phyloP scores from a whole-genome alignment of 768 basidiomycete species.

The Polyporus arcularius region DNA sequence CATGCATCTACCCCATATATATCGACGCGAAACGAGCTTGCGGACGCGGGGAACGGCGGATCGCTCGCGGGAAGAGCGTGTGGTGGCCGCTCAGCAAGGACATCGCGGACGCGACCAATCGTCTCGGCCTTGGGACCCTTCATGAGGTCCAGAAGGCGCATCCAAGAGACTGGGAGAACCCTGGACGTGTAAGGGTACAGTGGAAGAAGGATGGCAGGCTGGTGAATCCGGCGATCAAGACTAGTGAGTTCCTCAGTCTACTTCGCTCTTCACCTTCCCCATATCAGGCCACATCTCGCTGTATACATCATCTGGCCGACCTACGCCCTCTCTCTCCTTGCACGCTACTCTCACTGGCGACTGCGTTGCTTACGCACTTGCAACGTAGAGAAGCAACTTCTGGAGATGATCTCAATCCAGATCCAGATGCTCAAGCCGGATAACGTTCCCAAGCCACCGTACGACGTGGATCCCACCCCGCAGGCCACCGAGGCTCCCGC shows the following conservation, averaged over 20 bases:
- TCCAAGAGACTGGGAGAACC: slow-evolving; percentile 98
- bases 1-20: slow-evolving; percentile 95
- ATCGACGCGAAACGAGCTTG: slow-evolving; percentile 93
- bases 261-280: background rate
- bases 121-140: slow-evolving; percentile 76
- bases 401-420: slow-evolving; percentile 72
- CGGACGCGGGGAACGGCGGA: slow-evolving; percentile 78
- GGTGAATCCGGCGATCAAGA: slow-evolving; percentile 68
- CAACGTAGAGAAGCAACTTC: slow-evolving; percentile 70
- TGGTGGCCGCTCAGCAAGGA: slow-evolving; percentile 97
- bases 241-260: slow-evolving; percentile 53
- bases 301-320: background rate
- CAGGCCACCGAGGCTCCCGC: slow-evolving; percentile 31
- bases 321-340: background rate
- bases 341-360: background rate
- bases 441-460: slow-evolving; percentile 65
- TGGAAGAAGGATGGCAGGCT: slow-evolving; percentile 81
- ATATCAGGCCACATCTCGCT: background rate
- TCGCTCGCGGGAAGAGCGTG: slow-evolving; percentile 73
- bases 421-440: slow-evolving; percentile 77
- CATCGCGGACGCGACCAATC: slow-evolving; percentile 80
- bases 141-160: slow-evolving; percentile 92
- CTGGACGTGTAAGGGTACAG: slow-evolving; percentile 90
- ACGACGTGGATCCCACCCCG: slow-evolving; percentile 36
- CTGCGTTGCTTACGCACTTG: background rate